Evolutionary conservation across 768 basidiomycete species (phyloP).

Genomic region (Candolleomyces efflorescens): DNA sequence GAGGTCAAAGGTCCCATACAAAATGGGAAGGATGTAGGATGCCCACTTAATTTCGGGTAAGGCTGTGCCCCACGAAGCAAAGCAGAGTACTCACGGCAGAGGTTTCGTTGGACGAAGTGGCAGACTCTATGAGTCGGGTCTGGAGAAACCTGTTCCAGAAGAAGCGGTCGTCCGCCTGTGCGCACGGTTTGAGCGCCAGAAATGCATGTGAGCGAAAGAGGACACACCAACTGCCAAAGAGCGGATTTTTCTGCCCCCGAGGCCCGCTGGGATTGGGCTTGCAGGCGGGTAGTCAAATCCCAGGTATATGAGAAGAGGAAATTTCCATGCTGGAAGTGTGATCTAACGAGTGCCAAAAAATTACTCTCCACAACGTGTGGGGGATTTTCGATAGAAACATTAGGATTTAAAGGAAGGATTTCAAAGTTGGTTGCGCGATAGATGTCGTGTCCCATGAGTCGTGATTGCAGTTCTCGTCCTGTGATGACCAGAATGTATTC

Average conservation of each 20-base stretch:
- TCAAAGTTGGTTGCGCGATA: conserved; percentile 90
- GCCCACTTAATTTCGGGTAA: conserved; percentile 53
- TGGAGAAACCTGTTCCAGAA: conserved; percentile 94
- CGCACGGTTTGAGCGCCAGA: background rate
- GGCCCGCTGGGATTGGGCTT: conserved; percentile 68
- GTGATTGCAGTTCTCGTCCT: conserved; percentile 70
- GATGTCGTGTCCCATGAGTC: conserved; percentile 81
- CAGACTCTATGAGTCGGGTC: conserved; percentile 53
- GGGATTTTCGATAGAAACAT: conserved; percentile 60
- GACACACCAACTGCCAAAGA: conserved; percentile 76
- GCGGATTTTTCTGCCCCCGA: conserved; percentile 49
- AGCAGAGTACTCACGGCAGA: conserved; percentile 52
- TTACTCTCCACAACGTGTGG: conserved; percentile 87
- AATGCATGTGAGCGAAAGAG: background rate
- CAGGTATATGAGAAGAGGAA: conserved; percentile 90
- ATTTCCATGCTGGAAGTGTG: conserved; percentile 73
- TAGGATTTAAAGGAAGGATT: conserved; percentile 79
- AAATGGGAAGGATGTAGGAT: conserved; percentile 84
- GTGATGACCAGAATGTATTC: conserved; percentile 93
- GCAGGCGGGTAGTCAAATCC: conserved; percentile 85
- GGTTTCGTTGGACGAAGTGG: conserved; percentile 38
- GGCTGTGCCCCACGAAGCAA: background rate
- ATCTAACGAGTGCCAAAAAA: conserved; percentile 78
- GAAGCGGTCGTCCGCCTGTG: conserved; percentile 91
- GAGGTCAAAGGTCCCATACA: conserved; percentile 93